Evolutionary conservation across 106 monocot genomes (phyloP).

Genomic region (Iris macrosiphon): DNA sequence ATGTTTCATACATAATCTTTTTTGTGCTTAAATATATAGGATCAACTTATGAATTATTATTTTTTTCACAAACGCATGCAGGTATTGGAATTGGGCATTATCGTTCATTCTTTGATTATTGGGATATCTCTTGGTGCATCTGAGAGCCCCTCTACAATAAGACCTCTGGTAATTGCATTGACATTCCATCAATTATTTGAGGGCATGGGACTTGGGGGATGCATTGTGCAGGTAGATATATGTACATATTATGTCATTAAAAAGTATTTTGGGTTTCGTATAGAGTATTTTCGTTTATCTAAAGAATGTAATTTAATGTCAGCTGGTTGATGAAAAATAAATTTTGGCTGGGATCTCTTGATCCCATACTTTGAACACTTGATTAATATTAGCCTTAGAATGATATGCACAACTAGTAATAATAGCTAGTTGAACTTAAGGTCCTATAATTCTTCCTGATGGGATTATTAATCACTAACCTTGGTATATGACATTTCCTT

Average conservation of each 20-base stretch:
- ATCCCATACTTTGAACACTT: too few relatives aligned
- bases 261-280: too few relatives aligned
- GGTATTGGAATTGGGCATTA: constrained; percentile 67
- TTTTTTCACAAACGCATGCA: constrained; percentile 2
- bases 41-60: too few relatives aligned
- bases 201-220: constrained; percentile 67
- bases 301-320: background rate
- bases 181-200: constrained; percentile 74
- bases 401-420: background rate
- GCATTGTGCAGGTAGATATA: constrained; percentile 49
- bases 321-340: too few relatives aligned
- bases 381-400: too few relatives aligned
- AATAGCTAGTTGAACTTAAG: background rate
- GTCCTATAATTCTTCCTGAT: background rate
- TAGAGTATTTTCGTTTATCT: background rate
- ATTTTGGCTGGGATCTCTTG: too few relatives aligned
- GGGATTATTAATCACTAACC: background rate
- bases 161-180: constrained; percentile 41
- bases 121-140: constrained; percentile 61
- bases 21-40: too few relatives aligned
- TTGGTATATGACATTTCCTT: background rate
- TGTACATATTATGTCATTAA: background rate
- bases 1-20: too few relatives aligned
- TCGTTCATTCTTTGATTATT: constrained; percentile 69
- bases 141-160: constrained; percentile 34